phyloP scores from a whole-genome alignment of 2,329 filamentous ascomycete genomes.

The Zasmidium angulare region DNA sequence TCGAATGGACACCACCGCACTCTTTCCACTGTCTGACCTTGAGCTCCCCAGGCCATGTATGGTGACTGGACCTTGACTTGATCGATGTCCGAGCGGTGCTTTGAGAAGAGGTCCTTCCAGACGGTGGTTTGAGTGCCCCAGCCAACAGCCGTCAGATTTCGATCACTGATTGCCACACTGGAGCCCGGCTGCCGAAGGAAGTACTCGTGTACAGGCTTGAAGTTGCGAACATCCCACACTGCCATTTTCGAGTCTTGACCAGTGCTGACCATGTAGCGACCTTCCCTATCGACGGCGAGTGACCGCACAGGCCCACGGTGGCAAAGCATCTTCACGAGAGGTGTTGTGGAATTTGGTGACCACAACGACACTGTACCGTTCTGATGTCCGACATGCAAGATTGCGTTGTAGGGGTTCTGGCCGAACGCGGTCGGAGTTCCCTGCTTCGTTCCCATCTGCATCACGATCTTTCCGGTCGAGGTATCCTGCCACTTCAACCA shows the following conservation, averaged over 20 bases:
- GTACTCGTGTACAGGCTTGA: slow-evolving; percentile 89
- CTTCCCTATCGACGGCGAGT: slow-evolving; percentile 81
- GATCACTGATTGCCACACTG: slow-evolving; percentile 84
- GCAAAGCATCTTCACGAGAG: slow-evolving; percentile 86
- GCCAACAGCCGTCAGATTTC: slow-evolving; percentile 81
- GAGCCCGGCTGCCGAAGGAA: slow-evolving; percentile 79
- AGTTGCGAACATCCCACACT: slow-evolving; percentile 95
- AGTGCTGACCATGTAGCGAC: slow-evolving; percentile 91
- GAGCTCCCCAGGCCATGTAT: slow-evolving; percentile 90
- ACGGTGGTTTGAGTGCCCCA: slow-evolving; percentile 88
- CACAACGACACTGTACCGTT: slow-evolving; percentile 93
- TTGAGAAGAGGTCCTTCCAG: slow-evolving; percentile 87
- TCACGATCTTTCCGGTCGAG: slow-evolving; percentile 84
- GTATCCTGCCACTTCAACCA: slow-evolving; percentile 93
- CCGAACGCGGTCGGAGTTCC: slow-evolving; percentile 79
- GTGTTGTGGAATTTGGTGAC: slow-evolving; percentile 86
- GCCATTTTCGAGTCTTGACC: slow-evolving; percentile 89
- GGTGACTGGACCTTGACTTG: slow-evolving; percentile 80
- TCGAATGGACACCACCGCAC: slow-evolving; percentile 93
- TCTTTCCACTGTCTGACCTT: slow-evolving; percentile 76
- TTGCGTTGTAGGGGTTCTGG: slow-evolving; percentile 89
- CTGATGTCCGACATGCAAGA: slow-evolving; percentile 89
- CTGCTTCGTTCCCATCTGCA: slow-evolving; percentile 79
- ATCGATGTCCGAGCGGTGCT: slow-evolving; percentile 56
- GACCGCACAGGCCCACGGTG: slow-evolving; percentile 87